phyloP scores from a whole-genome alignment of 495 filamentous ascomycete genomes.

The Cudoniella acicularis region DNA sequence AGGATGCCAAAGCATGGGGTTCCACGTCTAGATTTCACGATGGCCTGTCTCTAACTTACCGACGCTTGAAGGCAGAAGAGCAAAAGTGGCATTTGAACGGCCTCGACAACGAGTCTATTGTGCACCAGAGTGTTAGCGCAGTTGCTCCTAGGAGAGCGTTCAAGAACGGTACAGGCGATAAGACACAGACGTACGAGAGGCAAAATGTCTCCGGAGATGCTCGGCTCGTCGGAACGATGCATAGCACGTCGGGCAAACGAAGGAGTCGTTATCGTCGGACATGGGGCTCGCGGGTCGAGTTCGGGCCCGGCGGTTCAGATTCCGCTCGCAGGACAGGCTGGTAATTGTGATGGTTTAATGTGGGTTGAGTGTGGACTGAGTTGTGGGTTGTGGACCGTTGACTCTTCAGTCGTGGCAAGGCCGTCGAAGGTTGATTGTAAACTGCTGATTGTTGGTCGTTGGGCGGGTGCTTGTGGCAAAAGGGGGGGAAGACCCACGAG shows the following conservation, averaged over 20 bases:
- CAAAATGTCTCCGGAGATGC: not conserved
- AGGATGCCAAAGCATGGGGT: not conserved
- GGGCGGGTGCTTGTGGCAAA: not conserved
- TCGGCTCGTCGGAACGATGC: not conserved
- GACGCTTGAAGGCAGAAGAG: constrained; percentile 6
- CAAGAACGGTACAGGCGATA: not conserved
- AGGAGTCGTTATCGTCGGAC: not conserved
- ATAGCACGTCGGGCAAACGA: not conserved
- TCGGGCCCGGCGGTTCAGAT: no score
- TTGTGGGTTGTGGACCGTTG: not conserved
- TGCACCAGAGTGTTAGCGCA: not conserved
- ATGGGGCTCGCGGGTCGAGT: no score
- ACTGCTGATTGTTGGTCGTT: not conserved
- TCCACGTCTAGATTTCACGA: not conserved
- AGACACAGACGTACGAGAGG: not conserved
- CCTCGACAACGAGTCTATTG: constrained; percentile 4
- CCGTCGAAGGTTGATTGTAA: not conserved
- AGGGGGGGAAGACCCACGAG: not conserved
- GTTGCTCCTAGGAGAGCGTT: not conserved
- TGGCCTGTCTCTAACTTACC: constrained; percentile 1
- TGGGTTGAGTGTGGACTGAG: not conserved
- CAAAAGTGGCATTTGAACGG: constrained; percentile 9
- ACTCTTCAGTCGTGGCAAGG: not conserved
- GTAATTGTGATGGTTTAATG: not conserved
- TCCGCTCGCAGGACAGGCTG: not conserved